Evolutionary conservation across 2,329 filamentous ascomycete species (phyloP), one percentile per base, ranked within the genome.

Genomic region (Aspergillus candidus): DNA sequence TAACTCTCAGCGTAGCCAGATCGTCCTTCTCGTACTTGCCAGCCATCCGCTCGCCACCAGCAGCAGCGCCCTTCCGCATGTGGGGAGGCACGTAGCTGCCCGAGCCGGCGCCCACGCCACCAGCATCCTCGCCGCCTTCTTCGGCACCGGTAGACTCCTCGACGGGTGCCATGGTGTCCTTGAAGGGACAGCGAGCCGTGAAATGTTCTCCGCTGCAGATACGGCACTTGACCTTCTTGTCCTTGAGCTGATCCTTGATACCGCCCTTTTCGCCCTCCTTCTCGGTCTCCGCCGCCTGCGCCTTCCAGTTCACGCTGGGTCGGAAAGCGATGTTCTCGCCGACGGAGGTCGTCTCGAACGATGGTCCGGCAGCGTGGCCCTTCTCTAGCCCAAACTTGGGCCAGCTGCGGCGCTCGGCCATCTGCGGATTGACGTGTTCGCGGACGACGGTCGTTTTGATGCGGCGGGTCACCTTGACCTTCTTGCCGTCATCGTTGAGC

Each of bases 181-280:
- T 98, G 84, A 95, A 98, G 31, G 93, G 93, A 82, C 93, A 98
- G 69, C 93, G 85, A 57, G 91, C 91, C 34, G 93, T 98, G 78
- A 97, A 98, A 82, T 98, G 93, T 77, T 98, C 93, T 66, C 91
- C 93, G 67, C 84, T 87, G 76, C 93, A 98, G 68, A 98, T 97
- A 79, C 93, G 86, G 73, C 93, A 98, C 80, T 97, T 97, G 78
- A 98, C 94, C 77, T 96, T 94, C 82, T 96, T 95, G 76, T 96
- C 90, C 81, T 93, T 94, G 63, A 97, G 78, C 61, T 78, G 74
- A 51, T 79, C 75, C 66, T 80, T 78, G 70, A 82, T 77, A 64
- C 75, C 72, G 65, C 82, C 80, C 72, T 81, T 79, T 73, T 70
- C 68, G 49, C 62, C 69, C 15, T 65, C 67, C 67, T 73, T 72